Conservation (phyloP, 257 asterid species). For the Nyctanthes arbortristis region DNA sequence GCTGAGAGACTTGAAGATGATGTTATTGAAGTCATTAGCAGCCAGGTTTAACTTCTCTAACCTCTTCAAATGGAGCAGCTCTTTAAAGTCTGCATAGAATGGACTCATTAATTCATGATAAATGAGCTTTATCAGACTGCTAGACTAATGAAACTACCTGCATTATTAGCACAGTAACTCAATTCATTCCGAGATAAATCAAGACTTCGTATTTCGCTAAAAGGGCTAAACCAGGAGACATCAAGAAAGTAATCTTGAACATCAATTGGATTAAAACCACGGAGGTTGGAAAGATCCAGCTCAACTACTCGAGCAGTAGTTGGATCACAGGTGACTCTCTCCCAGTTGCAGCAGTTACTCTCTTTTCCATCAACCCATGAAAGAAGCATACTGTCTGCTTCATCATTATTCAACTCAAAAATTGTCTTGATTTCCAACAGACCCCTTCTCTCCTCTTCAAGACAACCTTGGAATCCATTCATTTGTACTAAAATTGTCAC, state of each 20-base stretch:
- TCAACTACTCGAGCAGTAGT: background rate
- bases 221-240: background rate
- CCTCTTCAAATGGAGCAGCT: too few species aligned
- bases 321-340: background rate
- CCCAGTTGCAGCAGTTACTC: background rate
- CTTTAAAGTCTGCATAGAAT: background rate
- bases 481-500: background rate
- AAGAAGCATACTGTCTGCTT: background rate
- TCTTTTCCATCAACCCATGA: background rate
- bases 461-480: background rate
- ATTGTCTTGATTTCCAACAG: background rate
- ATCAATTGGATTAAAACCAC: background rate
- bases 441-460: background rate
- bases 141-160: background rate
- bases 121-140: background rate
- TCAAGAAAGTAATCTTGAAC: background rate
- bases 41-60: too few species aligned
- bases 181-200: background rate
- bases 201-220: background rate
- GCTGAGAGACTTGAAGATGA: too few species aligned
- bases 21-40: too few species aligned
- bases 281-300: background rate
- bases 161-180: background rate
- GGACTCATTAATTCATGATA: background rate
- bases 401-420: background rate